These are phyloP conservation scores for Penicillium antarcticum DNA, from an alignment of 495 filamentous ascomycete genomes.

Conservation along the genomic window DNA sequence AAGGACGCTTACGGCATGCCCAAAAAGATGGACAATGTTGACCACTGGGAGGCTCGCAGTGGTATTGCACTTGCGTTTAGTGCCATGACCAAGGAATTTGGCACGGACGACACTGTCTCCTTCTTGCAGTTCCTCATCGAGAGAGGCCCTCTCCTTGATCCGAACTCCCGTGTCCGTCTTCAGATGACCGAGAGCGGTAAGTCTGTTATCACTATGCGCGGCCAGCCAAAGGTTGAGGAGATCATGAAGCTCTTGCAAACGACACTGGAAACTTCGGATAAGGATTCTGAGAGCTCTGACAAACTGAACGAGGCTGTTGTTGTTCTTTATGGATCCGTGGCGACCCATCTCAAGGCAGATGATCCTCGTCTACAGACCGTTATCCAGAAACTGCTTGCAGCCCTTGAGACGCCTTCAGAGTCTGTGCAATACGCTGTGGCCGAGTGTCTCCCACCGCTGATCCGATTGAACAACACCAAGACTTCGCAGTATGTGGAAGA, in stretches of 20 bases:
- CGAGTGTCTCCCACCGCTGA: constrained; percentile 85
- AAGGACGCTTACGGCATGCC: constrained; percentile 93
- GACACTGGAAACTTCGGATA: constrained; percentile 76
- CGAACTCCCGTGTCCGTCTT: constrained; percentile 67
- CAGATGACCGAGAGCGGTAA: constrained; percentile 95
- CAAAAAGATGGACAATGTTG: constrained; percentile 73
- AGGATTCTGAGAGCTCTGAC: constrained; percentile 72
- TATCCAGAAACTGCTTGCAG: constrained; percentile 75
- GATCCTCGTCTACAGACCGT: constrained; percentile 83
- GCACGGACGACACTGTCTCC: constrained; percentile 62
- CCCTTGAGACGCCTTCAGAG: constrained; percentile 92
- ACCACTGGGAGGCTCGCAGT: constrained; percentile 87
- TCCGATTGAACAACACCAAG: constrained; percentile 74
- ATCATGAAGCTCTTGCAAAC: constrained; percentile 89
- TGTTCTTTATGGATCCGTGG: constrained; percentile 91
- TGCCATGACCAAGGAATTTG: constrained; percentile 68
- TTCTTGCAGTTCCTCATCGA: constrained; percentile 86
- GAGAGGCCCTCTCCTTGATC: constrained; percentile 76
- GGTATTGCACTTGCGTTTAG: constrained; percentile 85
- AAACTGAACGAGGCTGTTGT: constrained; percentile 94
- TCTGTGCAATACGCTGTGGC: constrained; percentile 94
- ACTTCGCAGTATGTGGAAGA: constrained; percentile 75
- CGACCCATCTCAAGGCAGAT: constrained; percentile 77
- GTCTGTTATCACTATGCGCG: constrained; percentile 72
- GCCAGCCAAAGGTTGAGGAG: constrained; percentile 75